Evolutionary conservation across 2,329 filamentous ascomycete genomes (phyloP).

Genomic region (Arthroderma uncinatum): DNA sequence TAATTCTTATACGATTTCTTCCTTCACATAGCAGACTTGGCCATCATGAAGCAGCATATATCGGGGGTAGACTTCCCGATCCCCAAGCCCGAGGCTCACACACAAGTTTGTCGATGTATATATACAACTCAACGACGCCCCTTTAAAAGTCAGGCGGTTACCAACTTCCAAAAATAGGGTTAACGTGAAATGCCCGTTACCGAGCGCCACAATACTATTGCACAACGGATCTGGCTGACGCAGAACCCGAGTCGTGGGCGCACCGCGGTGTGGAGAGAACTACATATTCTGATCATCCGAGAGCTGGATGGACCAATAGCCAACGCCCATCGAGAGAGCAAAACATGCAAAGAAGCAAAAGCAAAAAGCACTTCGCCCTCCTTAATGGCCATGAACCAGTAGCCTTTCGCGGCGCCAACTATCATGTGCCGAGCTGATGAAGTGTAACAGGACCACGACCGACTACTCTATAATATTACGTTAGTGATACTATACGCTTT

Average conservation of each 20-base stretch:
- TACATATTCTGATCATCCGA: not conserved
- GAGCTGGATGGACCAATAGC: not conserved
- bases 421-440: conserved; percentile 1
- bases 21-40: not conserved
- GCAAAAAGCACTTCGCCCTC: not conserved
- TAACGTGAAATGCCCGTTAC: not conserved
- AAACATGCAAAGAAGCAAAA: not conserved
- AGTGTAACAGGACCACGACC: not conserved
- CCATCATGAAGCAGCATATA: not conserved
- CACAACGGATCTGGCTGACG: not conserved
- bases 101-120: not conserved
- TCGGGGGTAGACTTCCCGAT: not conserved
- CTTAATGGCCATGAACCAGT: not conserved
- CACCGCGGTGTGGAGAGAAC: not conserved
- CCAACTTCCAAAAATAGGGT: not conserved
- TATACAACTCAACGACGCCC: not conserved
- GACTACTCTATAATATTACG: not conserved
- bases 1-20: not conserved
- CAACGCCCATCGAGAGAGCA: not conserved
- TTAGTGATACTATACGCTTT: not conserved
- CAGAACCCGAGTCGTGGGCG: not conserved
- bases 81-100: not conserved
- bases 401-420: not conserved
- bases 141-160: not conserved
- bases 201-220: not conserved